A percentile compares a stretch with the other conserved stretches of the same genome.
Evolutionary conservation across 306 rosid genomes (phyloP).

Genomic region (Pyrus pyrifolia): DNA sequence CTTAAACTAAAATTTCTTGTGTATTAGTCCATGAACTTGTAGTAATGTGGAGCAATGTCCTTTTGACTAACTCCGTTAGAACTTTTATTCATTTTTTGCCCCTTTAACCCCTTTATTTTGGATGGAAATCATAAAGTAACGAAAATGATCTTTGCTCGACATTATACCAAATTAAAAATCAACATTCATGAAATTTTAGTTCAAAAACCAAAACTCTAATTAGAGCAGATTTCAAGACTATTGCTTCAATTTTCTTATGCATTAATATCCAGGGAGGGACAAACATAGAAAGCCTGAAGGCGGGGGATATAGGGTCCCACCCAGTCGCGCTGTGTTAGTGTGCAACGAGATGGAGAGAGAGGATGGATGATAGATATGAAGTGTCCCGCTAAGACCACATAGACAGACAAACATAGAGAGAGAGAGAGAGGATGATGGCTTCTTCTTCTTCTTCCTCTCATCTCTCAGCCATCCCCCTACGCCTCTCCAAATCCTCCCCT

Average conservation of each 20-base stretch:
- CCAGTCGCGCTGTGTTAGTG: neutral
- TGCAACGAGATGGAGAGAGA: neutral
- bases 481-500: slow-evolving; percentile 21
- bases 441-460: slow-evolving; percentile 37
- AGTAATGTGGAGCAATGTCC: too few species aligned
- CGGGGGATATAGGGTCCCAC: neutral
- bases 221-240: too few species aligned
- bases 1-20: too few species aligned
- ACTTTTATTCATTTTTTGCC: too few species aligned
- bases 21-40: too few species aligned
- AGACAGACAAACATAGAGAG: neutral
- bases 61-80: too few species aligned
- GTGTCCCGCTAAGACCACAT: neutral
- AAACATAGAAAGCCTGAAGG: neutral
- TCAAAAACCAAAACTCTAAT: accelerated
- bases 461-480: slow-evolving; percentile 42
- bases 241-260: too few species aligned
- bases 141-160: accelerated
- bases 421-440: slow-evolving; percentile 22
- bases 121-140: too few species aligned
- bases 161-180: too few species aligned
- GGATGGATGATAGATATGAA: neutral
- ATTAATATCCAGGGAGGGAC: neutral
- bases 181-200: too few species aligned
- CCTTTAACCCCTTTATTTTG: too few species aligned